Evolutionary conservation across 495 filamentous ascomycete genomes (phyloP).

Genomic region (Extremus antarcticus): DNA sequence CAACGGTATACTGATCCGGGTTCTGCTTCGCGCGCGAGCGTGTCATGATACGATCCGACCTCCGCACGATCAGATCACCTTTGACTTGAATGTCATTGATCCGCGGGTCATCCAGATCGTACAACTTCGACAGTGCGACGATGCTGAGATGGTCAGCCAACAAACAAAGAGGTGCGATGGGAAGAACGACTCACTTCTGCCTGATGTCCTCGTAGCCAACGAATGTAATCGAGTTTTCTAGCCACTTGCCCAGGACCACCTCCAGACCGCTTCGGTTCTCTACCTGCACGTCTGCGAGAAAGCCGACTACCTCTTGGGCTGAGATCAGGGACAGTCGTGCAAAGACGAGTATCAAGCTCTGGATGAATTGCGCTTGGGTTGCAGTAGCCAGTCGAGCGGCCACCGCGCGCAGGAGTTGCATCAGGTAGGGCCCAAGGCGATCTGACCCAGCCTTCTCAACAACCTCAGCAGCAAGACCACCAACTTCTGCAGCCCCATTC

Average conservation of each 20-base stretch:
- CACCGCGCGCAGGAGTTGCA: constrained; percentile 81
- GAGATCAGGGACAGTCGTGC: constrained; percentile 75
- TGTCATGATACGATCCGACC: constrained; percentile 81
- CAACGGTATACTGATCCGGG: constrained; percentile 81
- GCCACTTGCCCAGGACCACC: constrained; percentile 86
- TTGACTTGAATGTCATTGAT: constrained; percentile 69
- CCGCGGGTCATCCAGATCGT: constrained; percentile 73
- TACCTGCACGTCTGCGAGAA: constrained; percentile 73
- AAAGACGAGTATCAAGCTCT: constrained; percentile 88
- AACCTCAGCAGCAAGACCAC: constrained; percentile 83
- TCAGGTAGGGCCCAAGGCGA: constrained; percentile 76
- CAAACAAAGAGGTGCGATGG: background rate
- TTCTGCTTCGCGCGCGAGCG: constrained; percentile 73
- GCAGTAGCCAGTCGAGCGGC: constrained; percentile 76
- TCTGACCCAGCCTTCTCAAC: constrained; percentile 90
- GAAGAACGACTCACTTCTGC: constrained; percentile 57
- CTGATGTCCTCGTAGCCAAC: constrained; percentile 93
- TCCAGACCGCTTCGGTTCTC: constrained; percentile 64
- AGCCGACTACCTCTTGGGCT: constrained; percentile 81
- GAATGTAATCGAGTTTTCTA: constrained; percentile 92
- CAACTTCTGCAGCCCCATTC: constrained; percentile 88
- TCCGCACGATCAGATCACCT: constrained; percentile 77
- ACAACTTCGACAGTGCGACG: constrained; percentile 82
- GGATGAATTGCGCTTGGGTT: constrained; percentile 72
- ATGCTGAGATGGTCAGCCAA: constrained; percentile 41